Evolutionary conservation across 2,329 filamentous ascomycete genomes (phyloP), one percentile per base, ranked within the genome.

Genomic region (Scytalidium sp.): DNA sequence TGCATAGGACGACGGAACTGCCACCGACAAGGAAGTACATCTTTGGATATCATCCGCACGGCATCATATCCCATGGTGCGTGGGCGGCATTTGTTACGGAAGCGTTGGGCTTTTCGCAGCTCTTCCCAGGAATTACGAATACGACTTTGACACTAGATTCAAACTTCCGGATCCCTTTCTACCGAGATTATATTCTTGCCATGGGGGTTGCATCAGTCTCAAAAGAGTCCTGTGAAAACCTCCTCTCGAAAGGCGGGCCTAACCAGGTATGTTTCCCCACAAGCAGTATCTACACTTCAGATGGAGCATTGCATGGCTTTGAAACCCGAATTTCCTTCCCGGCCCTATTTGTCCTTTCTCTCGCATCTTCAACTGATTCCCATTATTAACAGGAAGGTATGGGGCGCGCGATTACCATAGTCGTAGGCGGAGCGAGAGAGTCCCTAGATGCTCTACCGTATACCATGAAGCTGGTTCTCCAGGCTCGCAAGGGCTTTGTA

Each of bases 51-150:
- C 94, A 97, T 62, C 94, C 94, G 0, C 94, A 99, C 65, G 93
- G 94, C 20, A 97, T 99, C 68, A 97, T 99, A 63, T 94, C 88
- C 4, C 90, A 97, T 61, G 94, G 93, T n/a, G 93, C 92, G 0
- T 97, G 93, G 72, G 89, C 85, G 4, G 88, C 92, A 4, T 97
- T 97, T 64, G 88, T 80, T 3, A 97, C 93, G 1, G 92, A 97
- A 60, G 90, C 90, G 0, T 78, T 97, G 0, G 90, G 90, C 0
- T 97, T 97, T 67, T 79, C 82, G 0, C 83, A 88, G 49, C 82
- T 96, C 53, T 99, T 97, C 62, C 94, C 94, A 0, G 93, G 91
- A 52, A 96, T 99, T 67, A 96, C 88, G 42, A 97, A 97, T 70
- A 92, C 89, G 7, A 75, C 97, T 19, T 75, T 97, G 27, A 99